Conservation (phyloP, 1,284 basidiomycete species). For the Ceratobasidium sp. region DNA sequence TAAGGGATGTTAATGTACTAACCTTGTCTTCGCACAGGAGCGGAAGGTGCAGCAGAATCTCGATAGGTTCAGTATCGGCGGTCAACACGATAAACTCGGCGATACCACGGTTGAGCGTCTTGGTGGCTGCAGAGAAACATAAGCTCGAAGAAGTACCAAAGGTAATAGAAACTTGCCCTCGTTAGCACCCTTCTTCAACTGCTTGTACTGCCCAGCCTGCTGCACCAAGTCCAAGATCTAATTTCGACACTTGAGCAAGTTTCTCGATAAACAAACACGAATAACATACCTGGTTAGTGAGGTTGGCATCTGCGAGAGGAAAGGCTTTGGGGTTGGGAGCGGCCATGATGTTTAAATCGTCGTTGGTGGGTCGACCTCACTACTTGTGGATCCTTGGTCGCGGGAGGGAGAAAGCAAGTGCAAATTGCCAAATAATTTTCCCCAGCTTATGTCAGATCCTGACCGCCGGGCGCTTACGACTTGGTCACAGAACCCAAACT, state of each 20-base stretch:
- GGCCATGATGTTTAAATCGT: slow-evolving; percentile 35
- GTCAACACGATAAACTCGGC: slow-evolving; percentile 99
- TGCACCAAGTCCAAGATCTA: slow-evolving; percentile 90
- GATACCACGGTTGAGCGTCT: slow-evolving; percentile 98
- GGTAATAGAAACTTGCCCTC: slow-evolving; percentile 66
- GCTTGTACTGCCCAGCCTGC: slow-evolving; percentile 92
- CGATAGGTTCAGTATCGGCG: slow-evolving; percentile 96
- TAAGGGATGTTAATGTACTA: slow-evolving; percentile 43
- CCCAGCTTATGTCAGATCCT: background rate
- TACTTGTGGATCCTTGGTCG: slow-evolving; percentile 43
- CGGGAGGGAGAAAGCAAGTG: background rate
- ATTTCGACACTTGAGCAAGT: slow-evolving; percentile 32
- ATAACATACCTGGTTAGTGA: slow-evolving; percentile 90
- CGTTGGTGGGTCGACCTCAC: slow-evolving; percentile 41
- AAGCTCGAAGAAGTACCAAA: background rate
- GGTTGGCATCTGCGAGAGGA: slow-evolving; percentile 85
- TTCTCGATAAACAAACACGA: slow-evolving; percentile 42
- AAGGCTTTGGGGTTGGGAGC: slow-evolving; percentile 77
- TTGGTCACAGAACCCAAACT: no score
- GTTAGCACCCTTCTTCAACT: slow-evolving; percentile 98
- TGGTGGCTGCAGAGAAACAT: slow-evolving; percentile 67
- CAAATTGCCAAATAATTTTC: slow-evolving; percentile 23
- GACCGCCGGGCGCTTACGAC: background rate
- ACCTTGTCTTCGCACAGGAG: slow-evolving; percentile 99
- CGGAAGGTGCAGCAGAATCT: slow-evolving; percentile 97